Base-by-base conservation (phyloP, 352 stramenopile species). In the Globisporangium spiculum region DNA sequence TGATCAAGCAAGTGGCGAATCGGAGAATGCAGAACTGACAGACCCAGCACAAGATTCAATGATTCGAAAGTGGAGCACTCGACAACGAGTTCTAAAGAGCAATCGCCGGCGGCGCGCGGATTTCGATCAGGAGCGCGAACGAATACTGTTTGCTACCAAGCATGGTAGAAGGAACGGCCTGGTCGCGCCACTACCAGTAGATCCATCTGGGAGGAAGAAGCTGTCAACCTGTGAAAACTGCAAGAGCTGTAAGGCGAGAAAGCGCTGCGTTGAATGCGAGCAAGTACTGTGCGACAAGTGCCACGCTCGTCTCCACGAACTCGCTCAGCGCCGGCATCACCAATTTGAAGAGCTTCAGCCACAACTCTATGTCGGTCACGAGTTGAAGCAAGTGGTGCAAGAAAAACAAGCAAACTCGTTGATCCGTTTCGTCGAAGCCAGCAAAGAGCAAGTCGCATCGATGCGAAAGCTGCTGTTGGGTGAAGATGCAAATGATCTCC, bases 231-330 rank as follows among this genome's bases (percentile, higher is more conserved):
- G 84, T 59, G 72, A 84, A 16, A 89, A 89, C 53, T 92, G 84
- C 60, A 72, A 82, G 4, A 22, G 50, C 9, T 71, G 67, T 50
- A 74, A 78, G 67, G 79, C 82, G 18, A 71, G 75, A 3, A 91
- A 89, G 52, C 64, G 70, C 24, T 92, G 84, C 38, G 68, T 76
- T 16, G 60, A 71, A 20, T 92, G 84, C 50, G 80, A 90, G 4
- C 82, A 90, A 58, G 66, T 85, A 2, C 58, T 88, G 2, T 92
- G 84, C 60, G 80, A 90, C 70, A 81, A 79, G 16, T 92, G 84
- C 32, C 77, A 90, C 63, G 71, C 80, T 16, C 76, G 78, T 1
- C 68, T 92, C 2, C 84, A 92, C 63, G 79, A 89, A 41, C 24
- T 90, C 4, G 75, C 75, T 3, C 72, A 83, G 10, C 70, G 80